Percentiles rank a stretch among this genome's conserved stretches.
phyloP scores from a whole-genome alignment of 1,284 basidiomycete species.

The Mycosarcoma maydis region DNA sequence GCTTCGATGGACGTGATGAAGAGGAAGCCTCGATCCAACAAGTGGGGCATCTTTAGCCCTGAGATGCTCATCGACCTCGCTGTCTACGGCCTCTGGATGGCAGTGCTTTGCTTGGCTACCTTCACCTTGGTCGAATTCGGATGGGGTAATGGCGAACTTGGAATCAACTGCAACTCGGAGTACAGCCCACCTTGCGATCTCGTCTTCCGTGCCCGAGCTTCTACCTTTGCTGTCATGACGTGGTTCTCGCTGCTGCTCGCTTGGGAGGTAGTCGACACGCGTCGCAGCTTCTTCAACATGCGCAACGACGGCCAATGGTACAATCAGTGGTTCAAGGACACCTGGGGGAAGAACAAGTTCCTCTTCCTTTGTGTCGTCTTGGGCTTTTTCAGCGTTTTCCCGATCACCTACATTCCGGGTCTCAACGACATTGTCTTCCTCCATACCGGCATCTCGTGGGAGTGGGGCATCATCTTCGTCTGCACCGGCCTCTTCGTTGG shows the following conservation, averaged over 20 bases:
- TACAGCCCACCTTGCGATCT: constrained; percentile 54
- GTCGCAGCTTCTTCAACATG: constrained; percentile 66
- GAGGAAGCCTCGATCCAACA: constrained; percentile 68
- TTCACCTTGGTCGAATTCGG: constrained; percentile 56
- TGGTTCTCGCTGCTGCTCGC: constrained; percentile 67
- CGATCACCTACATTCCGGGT: constrained; percentile 71
- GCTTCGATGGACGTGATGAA: constrained; percentile 74
- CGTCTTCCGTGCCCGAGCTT: constrained; percentile 67
- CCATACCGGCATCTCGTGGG: constrained; percentile 60
- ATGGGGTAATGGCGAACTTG: constrained; percentile 59
- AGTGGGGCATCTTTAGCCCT: constrained; percentile 64
- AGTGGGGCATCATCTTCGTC: constrained; percentile 67
- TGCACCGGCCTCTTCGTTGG: constrained; percentile 56
- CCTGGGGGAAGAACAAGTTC: constrained; percentile 61
- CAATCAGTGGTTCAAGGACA: constrained; percentile 57
- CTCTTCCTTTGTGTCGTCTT: constrained; percentile 60
- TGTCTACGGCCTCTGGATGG: constrained; percentile 76
- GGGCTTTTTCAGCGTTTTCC: constrained; percentile 71
- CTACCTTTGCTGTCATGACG: constrained; percentile 64
- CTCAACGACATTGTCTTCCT: constrained; percentile 67
- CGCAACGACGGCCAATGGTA: constrained; percentile 46
- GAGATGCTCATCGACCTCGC: constrained; percentile 71
- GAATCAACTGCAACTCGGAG: constrained; percentile 64
- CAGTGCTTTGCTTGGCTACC: constrained; percentile 70
- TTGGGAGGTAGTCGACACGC: constrained; percentile 66